These are phyloP conservation scores for Agaricus subrufescens DNA, from an alignment of 768 basidiomycete genomes.

Conservation along the genomic window DNA sequence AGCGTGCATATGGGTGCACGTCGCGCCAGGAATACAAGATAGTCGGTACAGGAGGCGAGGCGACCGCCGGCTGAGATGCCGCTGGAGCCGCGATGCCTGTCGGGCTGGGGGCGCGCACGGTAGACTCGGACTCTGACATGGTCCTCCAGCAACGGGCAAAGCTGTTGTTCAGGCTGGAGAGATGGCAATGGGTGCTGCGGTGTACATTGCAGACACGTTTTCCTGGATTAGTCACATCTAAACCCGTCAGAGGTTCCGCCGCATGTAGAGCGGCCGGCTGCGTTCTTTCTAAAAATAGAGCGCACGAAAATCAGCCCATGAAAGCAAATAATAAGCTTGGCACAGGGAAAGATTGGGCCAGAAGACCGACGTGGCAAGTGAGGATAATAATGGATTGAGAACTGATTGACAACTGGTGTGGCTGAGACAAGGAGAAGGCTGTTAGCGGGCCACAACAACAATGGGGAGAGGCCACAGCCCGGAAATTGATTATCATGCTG, in stretches of 20 bases:
- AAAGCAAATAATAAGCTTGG: slow-evolving; percentile 11
- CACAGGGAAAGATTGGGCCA: slow-evolving; percentile 9
- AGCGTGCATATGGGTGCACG: slow-evolving; percentile 23
- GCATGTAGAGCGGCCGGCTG: slow-evolving; percentile 8
- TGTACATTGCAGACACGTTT: slow-evolving; percentile 2
- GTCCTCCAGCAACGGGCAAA: not conserved
- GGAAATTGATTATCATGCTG: not conserved
- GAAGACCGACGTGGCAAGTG: slow-evolving; percentile 11
- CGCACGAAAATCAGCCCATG: slow-evolving; percentile 3
- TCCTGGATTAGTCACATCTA: slow-evolving; percentile 5
- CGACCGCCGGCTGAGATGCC: slow-evolving; percentile 3
- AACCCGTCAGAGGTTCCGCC: not conserved
- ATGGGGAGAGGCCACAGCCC: slow-evolving; percentile 1
- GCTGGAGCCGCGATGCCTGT: not conserved
- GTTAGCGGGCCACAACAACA: not conserved
- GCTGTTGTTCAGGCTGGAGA: not conserved
- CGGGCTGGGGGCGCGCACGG: not conserved
- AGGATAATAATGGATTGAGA: slow-evolving; percentile 4
- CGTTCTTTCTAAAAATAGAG: slow-evolving; percentile 5
- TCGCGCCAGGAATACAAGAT: slow-evolving; percentile 32
- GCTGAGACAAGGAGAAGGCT: slow-evolving; percentile 7
- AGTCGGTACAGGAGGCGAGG: slow-evolving; percentile 17
- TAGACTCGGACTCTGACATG: not conserved
- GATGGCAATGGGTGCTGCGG: not conserved
- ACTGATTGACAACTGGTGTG: slow-evolving; percentile 6